Evolutionary conservation across 768 basidiomycete species (phyloP).

Genomic region (Psilocybe tampanensis): DNA sequence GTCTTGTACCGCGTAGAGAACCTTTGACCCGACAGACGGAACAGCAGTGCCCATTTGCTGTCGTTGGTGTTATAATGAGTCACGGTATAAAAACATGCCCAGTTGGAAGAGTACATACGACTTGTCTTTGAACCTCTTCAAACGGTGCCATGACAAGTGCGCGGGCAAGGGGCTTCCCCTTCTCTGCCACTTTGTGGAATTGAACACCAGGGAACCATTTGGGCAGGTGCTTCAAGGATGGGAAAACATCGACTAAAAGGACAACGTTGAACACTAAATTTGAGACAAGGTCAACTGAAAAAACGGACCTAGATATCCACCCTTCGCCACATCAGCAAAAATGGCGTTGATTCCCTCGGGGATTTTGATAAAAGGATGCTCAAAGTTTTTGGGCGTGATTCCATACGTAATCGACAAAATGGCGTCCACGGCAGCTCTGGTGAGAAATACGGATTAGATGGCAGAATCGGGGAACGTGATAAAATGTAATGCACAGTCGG

Average conservation of each 20-base stretch:
- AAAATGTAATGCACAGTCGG: neutral
- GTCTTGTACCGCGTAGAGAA: constrained; percentile 6
- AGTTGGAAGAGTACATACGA: constrained; percentile 1
- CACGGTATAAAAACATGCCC: no score
- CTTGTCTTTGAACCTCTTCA: constrained; percentile 8
- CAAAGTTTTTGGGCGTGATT: constrained; percentile 4
- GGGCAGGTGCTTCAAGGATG: constrained; percentile 14
- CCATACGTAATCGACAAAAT: constrained; percentile 6
- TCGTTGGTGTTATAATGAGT: no score
- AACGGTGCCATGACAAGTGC: constrained; percentile 8
- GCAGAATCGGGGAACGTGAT: no score
- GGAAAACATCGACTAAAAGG: constrained; percentile 1
- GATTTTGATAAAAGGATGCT: constrained; percentile 3
- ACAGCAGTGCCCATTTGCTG: constrained; percentile 7
- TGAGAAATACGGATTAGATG: neutral
- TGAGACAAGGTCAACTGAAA: neutral
- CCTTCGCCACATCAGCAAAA: constrained; percentile 6
- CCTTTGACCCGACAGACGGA: constrained; percentile 3
- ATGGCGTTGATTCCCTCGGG: constrained; percentile 5
- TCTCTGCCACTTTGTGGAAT: constrained; percentile 13
- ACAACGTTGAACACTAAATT: neutral
- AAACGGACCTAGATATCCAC: constrained; percentile 3
- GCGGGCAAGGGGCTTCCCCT: constrained; percentile 1
- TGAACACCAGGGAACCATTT: constrained; percentile 15
- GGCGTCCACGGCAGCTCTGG: constrained; percentile 2